Evolutionary conservation across 2,329 filamentous ascomycete species (phyloP).

Genomic region (Fusarium oxysporum): DNA sequence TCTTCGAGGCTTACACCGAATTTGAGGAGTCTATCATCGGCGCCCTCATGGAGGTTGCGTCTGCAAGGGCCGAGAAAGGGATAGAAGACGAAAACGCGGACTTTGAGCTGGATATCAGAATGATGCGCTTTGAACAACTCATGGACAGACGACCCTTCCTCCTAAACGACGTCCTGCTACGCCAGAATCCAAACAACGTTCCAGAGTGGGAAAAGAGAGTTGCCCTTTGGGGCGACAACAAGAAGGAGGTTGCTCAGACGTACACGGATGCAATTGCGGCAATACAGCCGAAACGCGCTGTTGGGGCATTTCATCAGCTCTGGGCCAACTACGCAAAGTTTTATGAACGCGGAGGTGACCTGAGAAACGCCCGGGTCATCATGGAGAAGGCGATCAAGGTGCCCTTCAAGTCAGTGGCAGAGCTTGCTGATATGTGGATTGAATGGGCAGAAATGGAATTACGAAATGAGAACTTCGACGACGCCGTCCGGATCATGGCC

Average conservation of each 20-base stretch:
- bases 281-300: slow-evolving; percentile 92
- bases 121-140: slow-evolving; percentile 97
- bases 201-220: slow-evolving; percentile 97
- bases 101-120: slow-evolving; percentile 93
- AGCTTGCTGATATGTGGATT: slow-evolving; percentile 98
- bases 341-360: slow-evolving; percentile 88
- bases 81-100: slow-evolving; percentile 85
- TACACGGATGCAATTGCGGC: slow-evolving; percentile 95
- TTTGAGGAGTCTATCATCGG: slow-evolving; percentile 97
- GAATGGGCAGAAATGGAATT: slow-evolving; percentile 99
- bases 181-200: slow-evolving; percentile 97
- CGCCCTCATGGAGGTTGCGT: slow-evolving; percentile 88
- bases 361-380: slow-evolving; percentile 88
- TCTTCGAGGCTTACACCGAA: slow-evolving; percentile 96
- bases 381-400: slow-evolving; percentile 99
- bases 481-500: slow-evolving; percentile 94
- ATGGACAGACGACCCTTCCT: slow-evolving; percentile 98
- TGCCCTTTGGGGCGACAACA: slow-evolving; percentile 95
- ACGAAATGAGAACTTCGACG: slow-evolving; percentile 94
- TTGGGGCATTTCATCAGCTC: slow-evolving; percentile 92
- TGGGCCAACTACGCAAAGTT: slow-evolving; percentile 98
- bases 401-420: slow-evolving; percentile 96
- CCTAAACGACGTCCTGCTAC: slow-evolving; percentile 92
- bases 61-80: slow-evolving; percentile 81
- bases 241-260: slow-evolving; percentile 88